Evolutionary conservation across 2,329 filamentous ascomycete species (phyloP).

Genomic region (Neocatenulostroma microsporum): DNA sequence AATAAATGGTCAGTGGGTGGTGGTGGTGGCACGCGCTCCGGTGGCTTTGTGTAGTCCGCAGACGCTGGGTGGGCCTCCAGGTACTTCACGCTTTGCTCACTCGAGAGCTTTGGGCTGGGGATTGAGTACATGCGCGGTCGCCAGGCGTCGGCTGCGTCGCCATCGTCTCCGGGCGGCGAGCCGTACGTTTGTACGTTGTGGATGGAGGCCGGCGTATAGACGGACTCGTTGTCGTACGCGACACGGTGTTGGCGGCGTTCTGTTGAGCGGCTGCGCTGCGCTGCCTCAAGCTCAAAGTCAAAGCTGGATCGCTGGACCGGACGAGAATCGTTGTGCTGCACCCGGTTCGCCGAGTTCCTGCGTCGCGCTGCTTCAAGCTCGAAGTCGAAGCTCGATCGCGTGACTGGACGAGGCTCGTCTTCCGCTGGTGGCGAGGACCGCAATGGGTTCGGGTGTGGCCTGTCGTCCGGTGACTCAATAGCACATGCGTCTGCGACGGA

Average conservation of each 20-base stretch:
- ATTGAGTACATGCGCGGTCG: constrained; percentile 15
- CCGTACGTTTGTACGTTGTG: constrained; percentile 21
- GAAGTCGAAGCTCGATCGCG: neutral
- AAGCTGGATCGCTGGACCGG: no score
- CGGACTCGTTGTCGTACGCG: neutral
- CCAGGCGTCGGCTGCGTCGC: constrained; percentile 10
- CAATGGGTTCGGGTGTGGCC: constrained; percentile 2
- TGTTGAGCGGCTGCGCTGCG: no score
- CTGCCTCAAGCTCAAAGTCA: no score
- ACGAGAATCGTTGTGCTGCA: no score
- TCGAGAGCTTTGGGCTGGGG: constrained; percentile 1
- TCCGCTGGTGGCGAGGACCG: neutral
- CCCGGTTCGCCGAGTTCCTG: no score
- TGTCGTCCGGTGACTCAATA: neutral
- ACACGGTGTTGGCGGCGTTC: no score
- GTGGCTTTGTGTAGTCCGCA: no score
- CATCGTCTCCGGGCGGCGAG: constrained; percentile 3
- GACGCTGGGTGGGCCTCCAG: no score
- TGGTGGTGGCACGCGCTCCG: neutral
- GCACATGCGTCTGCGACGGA: neutral
- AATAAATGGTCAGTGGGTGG: neutral
- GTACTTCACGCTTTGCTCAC: constrained; percentile 9
- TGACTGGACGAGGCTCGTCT: neutral
- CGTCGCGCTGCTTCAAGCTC: neutral
- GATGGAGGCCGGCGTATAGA: constrained; percentile 11